A percentile compares a stretch with the other conserved stretches of the same genome.
These are phyloP conservation scores for Physaria fendleri DNA, from an alignment of 345 rosid species.

Conservation along the genomic window DNA sequence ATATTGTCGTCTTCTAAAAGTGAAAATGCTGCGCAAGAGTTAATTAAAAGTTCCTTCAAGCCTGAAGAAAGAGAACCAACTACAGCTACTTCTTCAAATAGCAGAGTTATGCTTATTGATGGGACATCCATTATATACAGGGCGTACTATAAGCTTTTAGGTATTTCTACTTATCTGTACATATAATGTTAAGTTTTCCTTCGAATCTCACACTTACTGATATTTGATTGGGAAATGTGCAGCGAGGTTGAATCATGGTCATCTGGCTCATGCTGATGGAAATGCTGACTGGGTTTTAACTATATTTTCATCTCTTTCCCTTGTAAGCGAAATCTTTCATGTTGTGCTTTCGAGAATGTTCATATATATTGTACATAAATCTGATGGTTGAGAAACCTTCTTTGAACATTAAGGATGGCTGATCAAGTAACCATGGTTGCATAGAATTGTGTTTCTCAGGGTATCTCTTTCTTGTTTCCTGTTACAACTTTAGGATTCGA, in stretches of 20 bases:
- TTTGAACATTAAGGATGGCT: constrained; percentile 4
- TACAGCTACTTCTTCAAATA: constrained; percentile 35
- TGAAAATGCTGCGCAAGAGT: constrained; percentile 23
- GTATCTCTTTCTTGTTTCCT: not conserved
- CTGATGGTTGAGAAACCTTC: constrained; percentile 1
- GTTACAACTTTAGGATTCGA: constrained; percentile 1
- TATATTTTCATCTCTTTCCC: constrained; percentile 77
- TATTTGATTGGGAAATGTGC: constrained; percentile 14
- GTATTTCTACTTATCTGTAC: constrained; percentile 32
- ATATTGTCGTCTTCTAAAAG: constrained; percentile 28
- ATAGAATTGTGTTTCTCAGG: not conserved
- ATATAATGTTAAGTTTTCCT: not conserved
- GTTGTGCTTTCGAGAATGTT: not conserved
- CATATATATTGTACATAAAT: not conserved
- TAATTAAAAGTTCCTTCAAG: constrained; percentile 23
- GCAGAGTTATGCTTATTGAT: constrained; percentile 92
- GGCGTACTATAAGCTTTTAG: constrained; percentile 93
- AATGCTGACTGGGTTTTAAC: constrained; percentile 98
- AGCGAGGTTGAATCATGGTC: constrained; percentile 93
- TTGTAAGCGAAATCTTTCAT: constrained; percentile 45
- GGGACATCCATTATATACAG: constrained; percentile 90
- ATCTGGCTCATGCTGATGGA: constrained; percentile 86
- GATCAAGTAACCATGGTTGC: not conserved
- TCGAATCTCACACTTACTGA: not conserved
- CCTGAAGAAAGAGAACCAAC: constrained; percentile 33